phyloP scores from a whole-genome alignment of 2,329 filamentous ascomycete species.

The Seiridium cupressi region DNA sequence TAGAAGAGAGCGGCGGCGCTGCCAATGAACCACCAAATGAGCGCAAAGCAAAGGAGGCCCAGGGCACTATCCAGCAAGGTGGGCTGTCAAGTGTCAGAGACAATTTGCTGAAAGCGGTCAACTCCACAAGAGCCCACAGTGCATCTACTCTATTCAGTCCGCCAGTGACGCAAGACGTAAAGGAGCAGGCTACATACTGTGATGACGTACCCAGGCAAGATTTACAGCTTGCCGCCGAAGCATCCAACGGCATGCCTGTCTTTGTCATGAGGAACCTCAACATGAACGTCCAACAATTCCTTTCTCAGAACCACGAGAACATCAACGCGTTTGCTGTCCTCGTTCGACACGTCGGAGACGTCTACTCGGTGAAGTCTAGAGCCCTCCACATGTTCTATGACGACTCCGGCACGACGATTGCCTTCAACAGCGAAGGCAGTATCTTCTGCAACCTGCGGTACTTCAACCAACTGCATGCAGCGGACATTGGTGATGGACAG shows the following conservation, averaged over 20 bases:
- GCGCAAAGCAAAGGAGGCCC: slow-evolving; percentile 3
- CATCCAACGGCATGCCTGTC: slow-evolving; percentile 70
- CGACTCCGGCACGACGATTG: slow-evolving; percentile 74
- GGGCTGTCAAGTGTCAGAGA: slow-evolving; percentile 3
- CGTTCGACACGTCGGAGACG: slow-evolving; percentile 64
- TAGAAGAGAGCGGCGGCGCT: slow-evolving; percentile 51
- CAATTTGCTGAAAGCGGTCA: slow-evolving; percentile 75
- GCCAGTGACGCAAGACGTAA: slow-evolving; percentile 69
- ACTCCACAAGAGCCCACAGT: slow-evolving; percentile 74
- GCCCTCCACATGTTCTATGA: slow-evolving; percentile 89
- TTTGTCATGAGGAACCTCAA: slow-evolving; percentile 62
- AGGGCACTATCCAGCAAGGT: slow-evolving; percentile 54
- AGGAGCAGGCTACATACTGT: slow-evolving; percentile 84
- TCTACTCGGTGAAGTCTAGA: slow-evolving; percentile 69
- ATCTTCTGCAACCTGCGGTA: slow-evolving; percentile 94
- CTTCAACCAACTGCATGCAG: slow-evolving; percentile 75
- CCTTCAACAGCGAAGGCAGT: slow-evolving; percentile 84
- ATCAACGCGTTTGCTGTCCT: slow-evolving; percentile 70
- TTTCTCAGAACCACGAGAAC: slow-evolving; percentile 56
- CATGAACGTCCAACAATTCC: slow-evolving; percentile 51
- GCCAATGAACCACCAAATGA: not conserved
- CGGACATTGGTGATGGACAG: slow-evolving; percentile 38
- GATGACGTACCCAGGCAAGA: slow-evolving; percentile 74
- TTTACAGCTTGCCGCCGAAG: slow-evolving; percentile 67
- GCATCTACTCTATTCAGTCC: slow-evolving; percentile 71